Evolutionary conservation across 2,329 filamentous ascomycete species (phyloP).

Genomic region (Trichoderma sp.): DNA sequence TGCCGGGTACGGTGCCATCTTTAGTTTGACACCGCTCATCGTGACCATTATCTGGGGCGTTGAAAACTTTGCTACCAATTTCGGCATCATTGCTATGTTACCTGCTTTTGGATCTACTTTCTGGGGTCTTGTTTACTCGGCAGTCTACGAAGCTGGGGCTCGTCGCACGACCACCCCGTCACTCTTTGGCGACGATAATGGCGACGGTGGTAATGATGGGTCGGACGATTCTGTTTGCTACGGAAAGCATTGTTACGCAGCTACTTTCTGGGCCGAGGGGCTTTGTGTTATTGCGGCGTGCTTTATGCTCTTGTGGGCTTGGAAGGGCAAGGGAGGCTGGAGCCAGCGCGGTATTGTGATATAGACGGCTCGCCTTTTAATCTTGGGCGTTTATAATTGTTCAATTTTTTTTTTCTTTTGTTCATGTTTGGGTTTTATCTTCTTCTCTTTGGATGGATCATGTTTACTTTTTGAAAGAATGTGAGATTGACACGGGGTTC

Average conservation of each 20-base stretch:
- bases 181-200: conserved; percentile 31
- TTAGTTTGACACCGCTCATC: conserved; percentile 86
- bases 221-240: conserved; percentile 69
- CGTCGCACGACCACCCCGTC: conserved; percentile 34
- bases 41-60: conserved; percentile 98
- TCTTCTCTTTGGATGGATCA: background rate
- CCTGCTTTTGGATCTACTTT: conserved; percentile 85
- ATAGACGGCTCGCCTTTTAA: conserved; percentile 30
- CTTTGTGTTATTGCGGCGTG: conserved; percentile 77
- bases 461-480: background rate
- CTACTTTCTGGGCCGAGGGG: conserved; percentile 85
- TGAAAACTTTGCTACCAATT: conserved; percentile 98
- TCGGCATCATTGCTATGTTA: conserved; percentile 91
- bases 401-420: background rate
- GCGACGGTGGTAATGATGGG: conserved; percentile 33
- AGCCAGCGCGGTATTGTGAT: conserved; percentile 71
- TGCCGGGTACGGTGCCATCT: conserved; percentile 89
- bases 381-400: background rate
- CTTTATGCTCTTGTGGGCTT: conserved; percentile 72
- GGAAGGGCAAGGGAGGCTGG: conserved; percentile 80
- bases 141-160: conserved; percentile 72
- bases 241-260: conserved; percentile 77
- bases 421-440: background rate
- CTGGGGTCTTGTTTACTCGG: conserved; percentile 89
- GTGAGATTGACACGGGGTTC: background rate